Base-by-base conservation (phyloP, 345 rosid genomes). In the Geranium brycei region DNA sequence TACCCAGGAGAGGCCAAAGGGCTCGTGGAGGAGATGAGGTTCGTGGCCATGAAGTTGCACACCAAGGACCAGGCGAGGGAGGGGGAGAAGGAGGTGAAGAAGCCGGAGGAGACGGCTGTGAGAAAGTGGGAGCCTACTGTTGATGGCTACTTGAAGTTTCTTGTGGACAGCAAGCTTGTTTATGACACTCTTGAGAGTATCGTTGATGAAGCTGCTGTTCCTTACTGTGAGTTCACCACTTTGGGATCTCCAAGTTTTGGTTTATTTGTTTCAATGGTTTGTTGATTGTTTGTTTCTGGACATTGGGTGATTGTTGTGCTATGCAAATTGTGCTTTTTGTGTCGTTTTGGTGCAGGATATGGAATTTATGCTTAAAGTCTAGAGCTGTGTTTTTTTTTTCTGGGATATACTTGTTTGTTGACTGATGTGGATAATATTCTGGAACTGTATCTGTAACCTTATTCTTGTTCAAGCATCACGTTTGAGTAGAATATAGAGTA, bases 11-110 rank as follows among this genome's bases (percentile, higher is more conserved):
- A 90, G 85, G 83, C 93, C 0, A 90, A 93, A 66, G 99, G 97
- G 40, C 89, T 93, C 70, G 96, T 93, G 69, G 99, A 93, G 80
- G 99, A 93, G 89, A 90, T 93, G 99, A 90, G 97, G 75, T 93
- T 87, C 68, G 91, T 87, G 70, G 99, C 99, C 7, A 93, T 93
- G 99, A 90, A 75, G 66, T 72, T 87, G 68, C 97, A 93, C 61
- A 87, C 97, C 0, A 87, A 68, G 57, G 96, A 90, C 56, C 99
- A 93, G 71, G 87, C 97, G 1, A 85, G 80, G 65, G 97, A 90
- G 73, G 99, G 97, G 15, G 87, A 90, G 80, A 93, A 83, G 78
- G 87, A 83, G 59, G 87, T 77, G 8, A 77, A 86, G 75, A 19
- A 77, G 70, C 91, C 87, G 0, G 90, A 92, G 72, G 97, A 92